Conservation (phyloP, 371 early-diverging fungal species). For the Fennellomyces sp. region DNA sequence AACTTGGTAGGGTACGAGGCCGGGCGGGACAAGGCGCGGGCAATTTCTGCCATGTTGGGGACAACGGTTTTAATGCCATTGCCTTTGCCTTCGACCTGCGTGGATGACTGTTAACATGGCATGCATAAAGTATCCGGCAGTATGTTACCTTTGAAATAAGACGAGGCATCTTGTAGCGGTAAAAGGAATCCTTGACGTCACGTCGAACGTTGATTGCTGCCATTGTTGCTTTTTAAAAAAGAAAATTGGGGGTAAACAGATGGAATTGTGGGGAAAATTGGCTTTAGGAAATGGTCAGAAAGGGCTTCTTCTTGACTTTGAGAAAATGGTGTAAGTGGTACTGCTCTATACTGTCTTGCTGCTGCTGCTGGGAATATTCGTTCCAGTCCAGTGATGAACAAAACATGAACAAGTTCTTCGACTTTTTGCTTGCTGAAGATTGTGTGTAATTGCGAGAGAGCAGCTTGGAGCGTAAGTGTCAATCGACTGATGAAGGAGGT, state of each 20-base stretch:
- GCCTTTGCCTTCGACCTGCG: conserved; percentile 96
- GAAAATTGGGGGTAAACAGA: conserved; percentile 25
- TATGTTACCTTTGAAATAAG: conserved; percentile 76
- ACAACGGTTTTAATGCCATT: conserved; percentile 99
- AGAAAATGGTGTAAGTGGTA: conserved; percentile 40
- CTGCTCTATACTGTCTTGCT: conserved; percentile 48
- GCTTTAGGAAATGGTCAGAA: conserved; percentile 21
- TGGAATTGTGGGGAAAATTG: conserved; percentile 13
- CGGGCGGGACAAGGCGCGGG: conserved; percentile 91
- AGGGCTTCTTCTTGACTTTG: conserved; percentile 50
- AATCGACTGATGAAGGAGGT: too few relatives aligned
- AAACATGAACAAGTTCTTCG: conserved; percentile 48
- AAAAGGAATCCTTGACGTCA: conserved; percentile 92
- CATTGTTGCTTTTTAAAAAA: conserved; percentile 44
- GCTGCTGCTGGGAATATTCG: conserved; percentile 35
- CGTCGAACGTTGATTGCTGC: conserved; percentile 85
- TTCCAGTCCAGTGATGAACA: conserved; percentile 50
- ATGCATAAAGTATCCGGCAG: not conserved
- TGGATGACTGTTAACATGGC: too few relatives aligned
- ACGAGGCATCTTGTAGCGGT: conserved; percentile 99
- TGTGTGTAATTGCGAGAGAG: conserved; percentile 4
- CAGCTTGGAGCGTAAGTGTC: too few relatives aligned
- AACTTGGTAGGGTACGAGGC: conserved; percentile 92
- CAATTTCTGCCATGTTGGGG: conserved; percentile 97
- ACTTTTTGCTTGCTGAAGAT: conserved; percentile 11